Percentiles rank a stretch among this genome's conserved stretches.
Evolutionary conservation across 306 rosid genomes (phyloP).

Genomic region (Gynostemma pentaphyllum): DNA sequence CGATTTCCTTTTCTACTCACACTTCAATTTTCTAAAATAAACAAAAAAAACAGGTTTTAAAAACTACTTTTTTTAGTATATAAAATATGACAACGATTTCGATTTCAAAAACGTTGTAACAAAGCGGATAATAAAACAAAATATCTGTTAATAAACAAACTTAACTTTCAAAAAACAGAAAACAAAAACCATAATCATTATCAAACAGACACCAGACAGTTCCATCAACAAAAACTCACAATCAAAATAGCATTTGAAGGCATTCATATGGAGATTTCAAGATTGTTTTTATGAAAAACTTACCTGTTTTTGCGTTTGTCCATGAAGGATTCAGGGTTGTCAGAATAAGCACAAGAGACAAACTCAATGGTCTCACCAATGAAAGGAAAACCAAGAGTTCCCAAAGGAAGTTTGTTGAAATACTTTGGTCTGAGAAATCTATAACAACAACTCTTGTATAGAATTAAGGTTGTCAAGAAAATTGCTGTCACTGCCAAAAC

Average conservation of each 20-base stretch:
- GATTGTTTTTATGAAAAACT: slow-evolving; percentile 11
- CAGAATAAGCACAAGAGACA: slow-evolving; percentile 77
- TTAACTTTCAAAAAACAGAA: no score
- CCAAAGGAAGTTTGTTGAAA: slow-evolving; percentile 47
- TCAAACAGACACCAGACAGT: background rate
- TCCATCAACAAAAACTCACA: background rate
- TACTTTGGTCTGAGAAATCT: slow-evolving; percentile 30
- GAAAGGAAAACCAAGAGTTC: slow-evolving; percentile 86
- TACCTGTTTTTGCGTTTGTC: slow-evolving; percentile 57
- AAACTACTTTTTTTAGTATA: no score
- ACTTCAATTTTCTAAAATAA: no score
- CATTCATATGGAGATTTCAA: background rate
- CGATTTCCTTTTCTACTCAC: no score
- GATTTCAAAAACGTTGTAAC: no score
- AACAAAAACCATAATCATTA: no score
- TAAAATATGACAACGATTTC: no score
- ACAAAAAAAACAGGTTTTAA: no score
- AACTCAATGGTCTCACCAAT: slow-evolving; percentile 85
- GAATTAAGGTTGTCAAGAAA: slow-evolving; percentile 30
- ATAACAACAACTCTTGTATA: slow-evolving; percentile 31
- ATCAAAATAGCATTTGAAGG: background rate
- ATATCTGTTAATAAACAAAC: no score
- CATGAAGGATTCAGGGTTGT: slow-evolving; percentile 83
- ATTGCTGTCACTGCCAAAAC: slow-evolving; percentile 28
- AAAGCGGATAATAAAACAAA: no score